These are phyloP conservation scores for Verticillium nubilum DNA, from an alignment of 2,329 filamentous ascomycete genomes.

Conservation along the genomic window DNA sequence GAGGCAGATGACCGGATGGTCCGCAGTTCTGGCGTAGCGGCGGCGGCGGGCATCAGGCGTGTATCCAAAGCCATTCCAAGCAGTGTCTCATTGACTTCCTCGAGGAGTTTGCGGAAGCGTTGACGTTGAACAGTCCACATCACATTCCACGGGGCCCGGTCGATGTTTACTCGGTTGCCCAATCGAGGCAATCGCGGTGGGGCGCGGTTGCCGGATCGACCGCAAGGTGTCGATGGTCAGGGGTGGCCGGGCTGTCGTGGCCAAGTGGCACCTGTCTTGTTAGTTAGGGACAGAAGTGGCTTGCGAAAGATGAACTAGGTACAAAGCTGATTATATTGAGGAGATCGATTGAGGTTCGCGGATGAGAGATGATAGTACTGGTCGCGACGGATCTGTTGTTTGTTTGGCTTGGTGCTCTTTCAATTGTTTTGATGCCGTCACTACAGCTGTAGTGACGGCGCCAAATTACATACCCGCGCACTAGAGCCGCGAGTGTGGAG, in stretches of 20 bases:
- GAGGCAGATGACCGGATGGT: slow-evolving; percentile 63
- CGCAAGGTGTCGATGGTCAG: not conserved
- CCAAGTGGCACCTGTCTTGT: not conserved
- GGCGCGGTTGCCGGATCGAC: slow-evolving; percentile 13
- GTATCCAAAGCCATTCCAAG: slow-evolving; percentile 35
- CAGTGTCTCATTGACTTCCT: slow-evolving; percentile 32
- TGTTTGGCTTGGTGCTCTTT: not conserved
- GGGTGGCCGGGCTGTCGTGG: not conserved
- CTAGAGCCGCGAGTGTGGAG: not conserved
- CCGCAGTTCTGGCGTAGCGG: slow-evolving; percentile 25
- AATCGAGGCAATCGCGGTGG: slow-evolving; percentile 10
- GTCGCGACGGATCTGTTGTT: not conserved
- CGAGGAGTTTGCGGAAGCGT: slow-evolving; percentile 33
- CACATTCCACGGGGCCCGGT: slow-evolving; percentile 6
- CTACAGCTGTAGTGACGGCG: not conserved
- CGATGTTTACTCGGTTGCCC: slow-evolving; percentile 14
- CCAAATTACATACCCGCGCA: not conserved
- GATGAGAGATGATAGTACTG: not conserved
- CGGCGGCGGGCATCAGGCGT: slow-evolving; percentile 39
- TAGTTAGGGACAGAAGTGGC: not conserved
- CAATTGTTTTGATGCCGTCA: not conserved
- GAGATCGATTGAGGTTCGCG: not conserved
- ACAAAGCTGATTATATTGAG: not conserved
- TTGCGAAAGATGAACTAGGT: not conserved
- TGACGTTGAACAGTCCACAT: slow-evolving; percentile 20